Conservation (phyloP, 2,329 filamentous ascomycete genomes). For the Ceratocystis variospora region DNA sequence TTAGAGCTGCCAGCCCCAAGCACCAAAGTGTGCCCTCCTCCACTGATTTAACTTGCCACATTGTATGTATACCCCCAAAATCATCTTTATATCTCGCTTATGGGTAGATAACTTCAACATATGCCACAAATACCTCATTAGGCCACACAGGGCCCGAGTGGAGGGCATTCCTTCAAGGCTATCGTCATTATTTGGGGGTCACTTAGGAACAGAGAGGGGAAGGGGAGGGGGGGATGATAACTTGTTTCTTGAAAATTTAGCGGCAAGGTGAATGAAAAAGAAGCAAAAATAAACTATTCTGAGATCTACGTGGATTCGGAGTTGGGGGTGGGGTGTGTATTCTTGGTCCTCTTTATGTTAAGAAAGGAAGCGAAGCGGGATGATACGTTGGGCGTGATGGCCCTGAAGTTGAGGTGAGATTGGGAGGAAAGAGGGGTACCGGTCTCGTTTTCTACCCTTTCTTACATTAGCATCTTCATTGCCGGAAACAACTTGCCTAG, state of each 20-base stretch:
- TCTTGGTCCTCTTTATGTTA: not conserved
- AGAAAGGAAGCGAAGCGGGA: not conserved
- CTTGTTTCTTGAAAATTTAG: not conserved
- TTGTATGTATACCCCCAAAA: not conserved
- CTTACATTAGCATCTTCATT: not conserved
- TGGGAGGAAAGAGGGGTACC: not conserved
- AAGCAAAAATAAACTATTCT: not conserved
- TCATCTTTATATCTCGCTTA: not conserved
- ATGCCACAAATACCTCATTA: slow-evolving; percentile 1
- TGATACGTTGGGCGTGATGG: not conserved
- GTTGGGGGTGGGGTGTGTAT: not conserved
- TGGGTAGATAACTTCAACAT: not conserved
- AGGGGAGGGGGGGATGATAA: not conserved
- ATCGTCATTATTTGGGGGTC: slow-evolving; percentile 5
- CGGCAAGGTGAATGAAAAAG: not conserved
- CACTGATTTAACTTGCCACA: not conserved
- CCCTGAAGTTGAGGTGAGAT: not conserved
- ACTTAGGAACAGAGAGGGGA: not conserved
- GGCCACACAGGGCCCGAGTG: not conserved
- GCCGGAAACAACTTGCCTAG: not conserved
- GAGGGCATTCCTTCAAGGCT: not conserved
- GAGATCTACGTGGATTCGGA: not conserved
- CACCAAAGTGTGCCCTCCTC: not conserved
- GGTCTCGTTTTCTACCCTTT: not conserved
- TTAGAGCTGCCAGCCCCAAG: not conserved